Evolutionary conservation across 768 basidiomycete genomes (phyloP).

Genomic region (Suillus occidentalis): DNA sequence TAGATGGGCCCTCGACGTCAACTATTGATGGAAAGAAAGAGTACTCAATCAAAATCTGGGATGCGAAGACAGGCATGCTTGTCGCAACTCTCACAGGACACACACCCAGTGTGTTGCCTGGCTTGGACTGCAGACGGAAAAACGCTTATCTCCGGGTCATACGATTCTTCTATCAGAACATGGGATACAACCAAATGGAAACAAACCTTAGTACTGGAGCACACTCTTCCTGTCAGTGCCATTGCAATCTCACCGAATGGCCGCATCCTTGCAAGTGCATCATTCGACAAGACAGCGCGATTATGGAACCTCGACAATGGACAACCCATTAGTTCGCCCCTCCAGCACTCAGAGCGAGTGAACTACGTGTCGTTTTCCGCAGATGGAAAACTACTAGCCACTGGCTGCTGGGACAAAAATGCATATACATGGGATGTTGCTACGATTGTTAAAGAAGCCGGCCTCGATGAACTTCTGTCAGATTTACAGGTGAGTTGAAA

Average conservation of each 20-base stretch:
- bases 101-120: too few species aligned
- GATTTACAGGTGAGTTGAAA: not conserved
- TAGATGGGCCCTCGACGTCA: too few species aligned
- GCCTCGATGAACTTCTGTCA: not conserved
- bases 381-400: not conserved
- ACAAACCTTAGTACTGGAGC: too few species aligned
- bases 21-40: too few species aligned
- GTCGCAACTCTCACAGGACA: too few species aligned
- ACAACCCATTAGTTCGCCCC: not conserved
- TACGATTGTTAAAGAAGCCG: not conserved
- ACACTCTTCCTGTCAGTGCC: constrained; percentile 9
- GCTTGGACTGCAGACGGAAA: too few species aligned
- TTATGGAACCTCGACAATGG: not conserved
- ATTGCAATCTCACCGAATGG: not conserved
- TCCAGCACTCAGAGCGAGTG: not conserved
- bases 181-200: too few species aligned
- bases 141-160: too few species aligned
- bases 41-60: too few species aligned
- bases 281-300: constrained; percentile 7
- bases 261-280: constrained; percentile 12
- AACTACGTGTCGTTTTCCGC: not conserved
- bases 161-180: too few species aligned
- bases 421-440: not conserved
- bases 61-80: too few species aligned
- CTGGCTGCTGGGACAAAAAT: not conserved